Evolutionary conservation across 345 rosid genomes (phyloP).

Genomic region (Salix dunnii): DNA sequence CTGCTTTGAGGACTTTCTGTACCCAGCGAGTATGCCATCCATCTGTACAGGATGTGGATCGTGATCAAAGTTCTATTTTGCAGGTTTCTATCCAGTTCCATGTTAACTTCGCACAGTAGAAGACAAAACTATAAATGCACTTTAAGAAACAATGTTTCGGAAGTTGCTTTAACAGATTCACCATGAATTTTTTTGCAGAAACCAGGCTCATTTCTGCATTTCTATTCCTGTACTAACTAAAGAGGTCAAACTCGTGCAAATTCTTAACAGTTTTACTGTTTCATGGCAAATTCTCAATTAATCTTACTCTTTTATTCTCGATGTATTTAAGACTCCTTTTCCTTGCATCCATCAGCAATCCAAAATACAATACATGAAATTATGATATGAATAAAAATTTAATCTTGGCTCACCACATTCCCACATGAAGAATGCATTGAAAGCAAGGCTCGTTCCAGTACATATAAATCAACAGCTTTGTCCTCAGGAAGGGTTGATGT

Average conservation of each 20-base stretch:
- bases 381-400: not conserved
- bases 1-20: slow-evolving; percentile 90
- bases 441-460: slow-evolving; percentile 88
- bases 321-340: too few relatives aligned
- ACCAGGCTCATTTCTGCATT: not conserved
- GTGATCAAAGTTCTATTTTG: not conserved
- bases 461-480: slow-evolving; percentile 92
- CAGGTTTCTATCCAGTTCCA: not conserved
- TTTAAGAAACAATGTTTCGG: not conserved
- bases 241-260: not conserved
- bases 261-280: not conserved
- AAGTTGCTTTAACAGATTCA: not conserved
- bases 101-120: not conserved
- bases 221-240: not conserved
- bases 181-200: not conserved
- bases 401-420: slow-evolving; percentile 66
- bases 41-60: slow-evolving; percentile 44
- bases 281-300: not conserved
- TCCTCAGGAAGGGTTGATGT: slow-evolving; percentile 92
- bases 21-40: slow-evolving; percentile 70
- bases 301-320: not conserved
- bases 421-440: slow-evolving; percentile 97
- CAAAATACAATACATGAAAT: not conserved
- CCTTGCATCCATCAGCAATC: not conserved
- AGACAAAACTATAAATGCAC: not conserved